Base-by-base conservation (phyloP, 495 filamentous ascomycete species). In the Aspergillus ostianus region DNA sequence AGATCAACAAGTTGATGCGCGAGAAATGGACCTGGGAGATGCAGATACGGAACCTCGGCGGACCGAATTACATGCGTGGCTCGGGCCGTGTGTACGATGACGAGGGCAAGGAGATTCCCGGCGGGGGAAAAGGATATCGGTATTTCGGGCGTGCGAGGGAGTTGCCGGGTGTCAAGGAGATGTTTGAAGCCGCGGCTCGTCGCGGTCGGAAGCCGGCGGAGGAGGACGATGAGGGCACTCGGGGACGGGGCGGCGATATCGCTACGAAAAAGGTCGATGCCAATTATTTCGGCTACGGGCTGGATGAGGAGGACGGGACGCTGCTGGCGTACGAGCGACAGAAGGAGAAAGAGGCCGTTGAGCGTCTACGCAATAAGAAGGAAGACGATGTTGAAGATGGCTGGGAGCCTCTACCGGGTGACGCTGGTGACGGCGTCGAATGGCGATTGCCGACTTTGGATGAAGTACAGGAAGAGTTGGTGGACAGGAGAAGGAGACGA, bases 11-110 rank as follows among this genome's bases (percentile, higher is more conserved):
- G 76, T 84, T 95, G 52, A 97, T 98, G 90, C 87, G 92, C 54
- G 94, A 98, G 82, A 98, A 98, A 74, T 90, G 92, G 79, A 90
- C 94, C 82, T 98, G 94, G 94, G 94, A 98, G 77, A 85, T 92
- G 71, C 94, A 96, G 74, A 97, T 98, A 57, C 84, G 92, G 47
- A 92, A 93, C 64, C 73, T 98, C 32, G 95, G 95, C 49, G 94
- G 94, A 15, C 95, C 95, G 46, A 98, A 97, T 75, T 98, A 97
- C 72, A 98, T 95, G 93, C 82, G 94, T n/a, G 91, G 87, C 13
- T 82, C 85, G 0, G 92, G 86, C 30, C 84, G 89, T 59, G 86
- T 96, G 29, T 91, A 90, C 73, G 94, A 97, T 76, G 94, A 97
- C 62, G 88, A 96, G 46, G 94, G 94, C 4, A 80, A 88, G 29